Evolutionary conservation across 176 grass and related monocot species (phyloP).

Genomic region (Thinopyrum elongatum): DNA sequence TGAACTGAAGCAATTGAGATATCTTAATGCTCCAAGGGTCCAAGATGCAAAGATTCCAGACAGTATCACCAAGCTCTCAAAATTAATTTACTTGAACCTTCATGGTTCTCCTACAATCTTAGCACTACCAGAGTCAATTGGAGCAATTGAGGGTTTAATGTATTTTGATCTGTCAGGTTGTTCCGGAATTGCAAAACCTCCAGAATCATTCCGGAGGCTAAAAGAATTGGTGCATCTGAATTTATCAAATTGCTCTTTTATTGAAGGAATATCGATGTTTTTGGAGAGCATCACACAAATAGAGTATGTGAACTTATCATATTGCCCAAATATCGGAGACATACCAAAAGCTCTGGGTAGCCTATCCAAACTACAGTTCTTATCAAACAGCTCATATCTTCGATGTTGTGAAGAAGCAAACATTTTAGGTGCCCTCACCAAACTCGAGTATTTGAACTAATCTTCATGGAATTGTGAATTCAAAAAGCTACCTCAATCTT

Average conservation of each 20-base stretch:
- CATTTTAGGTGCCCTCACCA: neutral
- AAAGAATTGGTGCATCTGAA: neutral
- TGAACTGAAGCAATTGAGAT: neutral
- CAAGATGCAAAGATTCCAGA: neutral
- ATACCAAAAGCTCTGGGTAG: neutral
- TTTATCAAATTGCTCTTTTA: neutral
- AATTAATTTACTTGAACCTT: slow-evolving; percentile 1
- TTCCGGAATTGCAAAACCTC: neutral
- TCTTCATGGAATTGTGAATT: accelerated
- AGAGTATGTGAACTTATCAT: neutral
- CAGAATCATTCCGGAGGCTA: neutral
- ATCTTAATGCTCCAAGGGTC: neutral
- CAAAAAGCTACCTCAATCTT: neutral
- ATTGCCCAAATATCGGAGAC: neutral
- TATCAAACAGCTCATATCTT: slow-evolving; percentile 21
- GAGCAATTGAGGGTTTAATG: neutral
- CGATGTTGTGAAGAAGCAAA: neutral
- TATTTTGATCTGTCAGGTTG: slow-evolving; percentile 2
- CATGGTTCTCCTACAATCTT: neutral
- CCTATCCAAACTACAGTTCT: neutral
- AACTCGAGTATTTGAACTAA: neutral
- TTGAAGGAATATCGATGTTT: neutral
- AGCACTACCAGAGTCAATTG: neutral
- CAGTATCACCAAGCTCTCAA: neutral
- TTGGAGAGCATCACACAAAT: neutral